Evolutionary conservation across 768 basidiomycete genomes (phyloP).

Genomic region (Russula virescens): DNA sequence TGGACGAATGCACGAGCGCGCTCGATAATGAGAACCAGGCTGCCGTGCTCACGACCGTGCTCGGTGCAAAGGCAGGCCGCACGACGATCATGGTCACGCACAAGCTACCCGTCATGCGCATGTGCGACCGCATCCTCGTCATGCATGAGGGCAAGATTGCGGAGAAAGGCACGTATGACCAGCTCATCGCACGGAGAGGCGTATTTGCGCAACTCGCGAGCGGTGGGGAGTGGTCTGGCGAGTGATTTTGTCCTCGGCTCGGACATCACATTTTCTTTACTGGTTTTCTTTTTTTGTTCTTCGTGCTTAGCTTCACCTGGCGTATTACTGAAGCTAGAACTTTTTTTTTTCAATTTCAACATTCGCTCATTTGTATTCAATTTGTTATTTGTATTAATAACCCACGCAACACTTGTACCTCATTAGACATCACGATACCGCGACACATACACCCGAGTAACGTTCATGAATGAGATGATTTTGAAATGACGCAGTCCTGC

Average conservation of each 20-base stretch:
- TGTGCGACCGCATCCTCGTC: constrained; percentile 87
- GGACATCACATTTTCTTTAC: neutral
- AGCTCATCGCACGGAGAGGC: constrained; percentile 60
- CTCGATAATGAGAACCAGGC: constrained; percentile 81
- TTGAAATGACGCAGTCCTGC: neutral
- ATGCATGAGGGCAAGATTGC: constrained; percentile 69
- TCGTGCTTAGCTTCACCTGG: constrained; percentile 5
- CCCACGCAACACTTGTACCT: constrained; percentile 6
- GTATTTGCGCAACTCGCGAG: constrained; percentile 72
- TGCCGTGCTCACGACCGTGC: constrained; percentile 74
- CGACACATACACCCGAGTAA: neutral
- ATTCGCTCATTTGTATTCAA: constrained; percentile 6
- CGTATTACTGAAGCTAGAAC: constrained; percentile 3
- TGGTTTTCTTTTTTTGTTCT: neutral
- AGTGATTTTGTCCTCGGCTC: constrained; percentile 8
- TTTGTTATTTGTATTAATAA: constrained; percentile 8
- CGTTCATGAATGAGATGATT: constrained; percentile 6
- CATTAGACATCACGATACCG: constrained; percentile 6
- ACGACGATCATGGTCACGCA: constrained; percentile 94
- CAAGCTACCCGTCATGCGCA: constrained; percentile 82
- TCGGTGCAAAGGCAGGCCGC: constrained; percentile 53
- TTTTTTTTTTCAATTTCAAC: neutral
- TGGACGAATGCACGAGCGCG: constrained; percentile 96
- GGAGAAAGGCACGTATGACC: constrained; percentile 74
- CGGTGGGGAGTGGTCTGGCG: constrained; percentile 62